Evolutionary conservation across 2,329 filamentous ascomycete genomes (phyloP).

Genomic region (Dothistroma pini): DNA sequence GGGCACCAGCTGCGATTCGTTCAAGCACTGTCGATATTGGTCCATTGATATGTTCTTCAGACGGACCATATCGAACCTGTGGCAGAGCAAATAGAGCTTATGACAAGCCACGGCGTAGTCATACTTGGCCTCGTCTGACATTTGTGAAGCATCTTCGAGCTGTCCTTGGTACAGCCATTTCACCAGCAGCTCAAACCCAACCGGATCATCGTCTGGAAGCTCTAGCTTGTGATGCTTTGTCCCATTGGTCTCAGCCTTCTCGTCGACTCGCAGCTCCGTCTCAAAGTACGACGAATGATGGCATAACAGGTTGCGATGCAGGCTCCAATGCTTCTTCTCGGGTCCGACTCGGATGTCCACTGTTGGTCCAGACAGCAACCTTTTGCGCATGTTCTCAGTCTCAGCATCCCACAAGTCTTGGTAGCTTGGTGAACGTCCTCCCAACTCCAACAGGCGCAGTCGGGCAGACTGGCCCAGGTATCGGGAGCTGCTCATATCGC

Average conservation of each 20-base stretch:
- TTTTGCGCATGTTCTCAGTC: conserved; percentile 47
- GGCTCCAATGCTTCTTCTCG: conserved; percentile 47
- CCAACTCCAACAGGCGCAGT: conserved; percentile 22
- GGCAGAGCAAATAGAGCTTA: conserved; percentile 52
- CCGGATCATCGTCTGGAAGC: conserved; percentile 48
- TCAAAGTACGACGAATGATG: conserved; percentile 51
- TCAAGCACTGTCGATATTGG: conserved; percentile 50
- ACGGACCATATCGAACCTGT: conserved; percentile 49
- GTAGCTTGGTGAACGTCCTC: conserved; percentile 15
- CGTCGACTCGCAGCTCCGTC: conserved; percentile 32
- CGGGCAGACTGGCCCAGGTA: conserved; percentile 20
- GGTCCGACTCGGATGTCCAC: conserved; percentile 51
- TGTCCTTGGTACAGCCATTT: conserved; percentile 56
- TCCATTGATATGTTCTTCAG: conserved; percentile 55
- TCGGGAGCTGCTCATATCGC: conserved; percentile 16
- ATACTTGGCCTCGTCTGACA: conserved; percentile 50
- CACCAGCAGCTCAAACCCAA: conserved; percentile 52
- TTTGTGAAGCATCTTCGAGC: conserved; percentile 48
- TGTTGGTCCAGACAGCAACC: conserved; percentile 51
- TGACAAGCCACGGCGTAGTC: conserved; percentile 53
- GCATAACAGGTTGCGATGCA: conserved; percentile 52
- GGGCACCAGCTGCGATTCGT: conserved; percentile 50
- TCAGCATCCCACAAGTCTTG: conserved; percentile 20
- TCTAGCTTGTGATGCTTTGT: conserved; percentile 42
- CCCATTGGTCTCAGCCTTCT: conserved; percentile 37